Evolutionary conservation across 495 filamentous ascomycete species (phyloP), one percentile per base, ranked within the genome.

Genomic region (Hypoxylon cercidicola): DNA sequence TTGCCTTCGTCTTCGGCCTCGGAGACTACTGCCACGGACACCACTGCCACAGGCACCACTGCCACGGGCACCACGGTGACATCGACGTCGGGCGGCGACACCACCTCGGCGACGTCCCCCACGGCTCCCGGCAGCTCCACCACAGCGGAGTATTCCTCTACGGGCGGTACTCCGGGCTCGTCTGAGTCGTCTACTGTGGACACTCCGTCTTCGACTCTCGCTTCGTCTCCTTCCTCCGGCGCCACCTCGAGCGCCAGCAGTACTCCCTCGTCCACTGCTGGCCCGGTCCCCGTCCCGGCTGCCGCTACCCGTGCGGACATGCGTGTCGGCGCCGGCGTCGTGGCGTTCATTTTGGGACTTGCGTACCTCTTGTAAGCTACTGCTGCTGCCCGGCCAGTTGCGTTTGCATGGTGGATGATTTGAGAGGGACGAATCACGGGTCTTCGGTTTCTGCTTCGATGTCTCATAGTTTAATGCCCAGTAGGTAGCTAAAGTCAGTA

Each of bases 321-420:
- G 9, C 58, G 69, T 13, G 30, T 72, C 41, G 69, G 68, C 1
- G 64, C 66, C 13, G 54, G 62, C 45, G 4, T 72, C 19, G 63
- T 39, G 4, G 66, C 60, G 5, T 32, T 72, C 58, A n/a, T 72
- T 3, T 16, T 69, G 4, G 66, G 62, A 4, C 20, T 69, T 39
- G 56, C 55, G 3, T 72, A 68, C 64, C 32, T 72, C 47, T 49
- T 72, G 23, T 72, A 68, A 70, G 60, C 44, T 13, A n/a, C n/a
- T n/a, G n/a, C n/a, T n/a, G n/a, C n/a, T n/a, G n/a, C n/a, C n/a
- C n/a, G n/a, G 12, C 13, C 32, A 39, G 39, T 32, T 30, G 55
- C 40, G 40, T 47, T 10, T 46, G 21, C 21, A 53, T 54, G 46
- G 34, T 12, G 23, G 34, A 63, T 28, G 58, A 45, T 54, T 12